Evolutionary conservation across 345 rosid species (phyloP).

Genomic region (Trapa incisa): DNA sequence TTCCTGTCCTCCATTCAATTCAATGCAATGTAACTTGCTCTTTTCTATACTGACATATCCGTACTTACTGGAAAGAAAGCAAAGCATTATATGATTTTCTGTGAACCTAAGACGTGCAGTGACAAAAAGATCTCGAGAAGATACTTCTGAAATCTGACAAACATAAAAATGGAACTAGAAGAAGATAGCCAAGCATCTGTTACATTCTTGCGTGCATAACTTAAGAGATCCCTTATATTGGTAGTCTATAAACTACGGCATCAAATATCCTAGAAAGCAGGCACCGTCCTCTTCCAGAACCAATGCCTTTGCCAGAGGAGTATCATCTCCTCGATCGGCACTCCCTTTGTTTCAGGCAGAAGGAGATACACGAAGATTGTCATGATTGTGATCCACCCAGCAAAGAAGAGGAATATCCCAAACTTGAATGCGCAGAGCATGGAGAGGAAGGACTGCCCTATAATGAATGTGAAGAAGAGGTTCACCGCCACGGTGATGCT

Average conservation of each 20-base stretch:
- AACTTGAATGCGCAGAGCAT: slow-evolving; percentile 69
- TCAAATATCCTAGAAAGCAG: slow-evolving; percentile 17
- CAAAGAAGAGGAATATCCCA: slow-evolving; percentile 86
- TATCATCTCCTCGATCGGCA: slow-evolving; percentile 87
- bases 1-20: not conserved
- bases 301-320: slow-evolving; percentile 81
- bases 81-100: not conserved
- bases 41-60: too few relatives aligned
- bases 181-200: not conserved
- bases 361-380: slow-evolving; percentile 60
- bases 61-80: not conserved
- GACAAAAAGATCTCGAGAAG: not conserved
- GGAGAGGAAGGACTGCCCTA: slow-evolving; percentile 64
- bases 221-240: too few relatives aligned
- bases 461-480: slow-evolving; percentile 71
- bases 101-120: not conserved
- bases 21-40: not conserved
- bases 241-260: not conserved
- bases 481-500: slow-evolving; percentile 88
- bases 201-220: not conserved
- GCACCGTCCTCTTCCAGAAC: slow-evolving; percentile 76
- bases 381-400: slow-evolving; percentile 67
- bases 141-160: not conserved
- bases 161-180: not conserved
- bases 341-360: slow-evolving; percentile 84